A percentile compares a stretch with the other conserved stretches of the same genome.
Evolutionary conservation across 2,329 filamentous ascomycete species (phyloP).

Genomic region (Colletotrichum sp.): DNA sequence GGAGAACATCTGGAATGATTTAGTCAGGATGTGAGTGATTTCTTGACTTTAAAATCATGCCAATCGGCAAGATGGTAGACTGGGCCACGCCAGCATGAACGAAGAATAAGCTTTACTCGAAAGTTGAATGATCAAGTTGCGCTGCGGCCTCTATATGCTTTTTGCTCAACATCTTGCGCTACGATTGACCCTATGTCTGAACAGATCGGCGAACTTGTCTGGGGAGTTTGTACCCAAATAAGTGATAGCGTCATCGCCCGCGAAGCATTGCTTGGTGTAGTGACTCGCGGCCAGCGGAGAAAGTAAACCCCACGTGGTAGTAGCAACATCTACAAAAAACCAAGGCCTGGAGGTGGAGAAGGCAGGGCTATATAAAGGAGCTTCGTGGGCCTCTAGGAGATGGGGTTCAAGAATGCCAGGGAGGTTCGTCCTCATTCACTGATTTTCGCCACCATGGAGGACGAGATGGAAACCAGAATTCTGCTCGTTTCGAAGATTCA

Average conservation of each 20-base stretch:
- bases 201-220: accelerated
- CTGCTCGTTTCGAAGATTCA: background rate
- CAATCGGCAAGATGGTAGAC: background rate
- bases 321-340: background rate
- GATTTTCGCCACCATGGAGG: background rate
- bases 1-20: background rate
- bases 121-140: background rate
- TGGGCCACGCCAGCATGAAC: background rate
- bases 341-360: background rate
- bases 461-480: background rate
- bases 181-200: accelerated
- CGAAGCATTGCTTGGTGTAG: background rate
- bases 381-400: background rate
- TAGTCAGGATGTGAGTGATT: background rate
- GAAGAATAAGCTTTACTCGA: background rate
- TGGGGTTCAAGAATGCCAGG: background rate
- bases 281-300: background rate
- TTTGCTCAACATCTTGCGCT: background rate
- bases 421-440: background rate
- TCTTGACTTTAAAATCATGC: background rate
- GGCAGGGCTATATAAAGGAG: background rate
- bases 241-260: background rate
- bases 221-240: accelerated
- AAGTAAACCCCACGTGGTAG: background rate
- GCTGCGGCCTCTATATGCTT: background rate